Evolutionary conservation across 805 yeast species (phyloP).

Genomic region (Priceomyces haplophilus): DNA sequence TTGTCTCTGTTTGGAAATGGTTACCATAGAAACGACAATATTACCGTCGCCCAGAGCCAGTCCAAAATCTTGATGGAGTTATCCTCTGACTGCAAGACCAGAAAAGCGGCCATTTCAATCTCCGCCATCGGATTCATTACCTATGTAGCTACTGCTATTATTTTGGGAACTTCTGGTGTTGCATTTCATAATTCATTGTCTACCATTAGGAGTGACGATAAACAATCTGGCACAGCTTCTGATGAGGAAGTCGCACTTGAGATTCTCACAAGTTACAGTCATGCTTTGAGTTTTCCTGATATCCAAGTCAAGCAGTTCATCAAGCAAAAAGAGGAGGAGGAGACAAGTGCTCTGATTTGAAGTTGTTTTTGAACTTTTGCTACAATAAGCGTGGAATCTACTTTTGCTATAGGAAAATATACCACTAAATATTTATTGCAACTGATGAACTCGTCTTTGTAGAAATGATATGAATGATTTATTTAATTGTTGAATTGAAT

Average conservation of each 20-base stretch:
- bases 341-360: neutral
- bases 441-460: too few species aligned
- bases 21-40: neutral
- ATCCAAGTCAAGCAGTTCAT: neutral
- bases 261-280: neutral
- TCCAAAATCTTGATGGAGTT: slow-evolving; percentile 3
- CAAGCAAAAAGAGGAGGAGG: neutral
- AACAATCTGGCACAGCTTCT: neutral
- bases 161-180: slow-evolving; percentile 2
- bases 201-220: neutral
- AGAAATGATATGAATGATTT: too few species aligned
- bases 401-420: too few species aligned
- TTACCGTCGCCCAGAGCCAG: neutral
- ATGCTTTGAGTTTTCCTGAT: slow-evolving; percentile 1
- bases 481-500: too few species aligned
- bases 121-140: slow-evolving; percentile 6
- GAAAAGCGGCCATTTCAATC: slow-evolving; percentile 3
- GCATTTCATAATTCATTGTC: neutral
- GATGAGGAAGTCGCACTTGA: neutral
- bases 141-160: slow-evolving; percentile 1
- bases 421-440: too few species aligned
- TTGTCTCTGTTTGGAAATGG: slow-evolving; percentile 6
- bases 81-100: slow-evolving; percentile 5
- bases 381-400: too few species aligned
- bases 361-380: too few species aligned